Evolutionary conservation across 2,329 filamentous ascomycete genomes (phyloP), one percentile per base, ranked within the genome.

Genomic region (Hypoxylon sp.): DNA sequence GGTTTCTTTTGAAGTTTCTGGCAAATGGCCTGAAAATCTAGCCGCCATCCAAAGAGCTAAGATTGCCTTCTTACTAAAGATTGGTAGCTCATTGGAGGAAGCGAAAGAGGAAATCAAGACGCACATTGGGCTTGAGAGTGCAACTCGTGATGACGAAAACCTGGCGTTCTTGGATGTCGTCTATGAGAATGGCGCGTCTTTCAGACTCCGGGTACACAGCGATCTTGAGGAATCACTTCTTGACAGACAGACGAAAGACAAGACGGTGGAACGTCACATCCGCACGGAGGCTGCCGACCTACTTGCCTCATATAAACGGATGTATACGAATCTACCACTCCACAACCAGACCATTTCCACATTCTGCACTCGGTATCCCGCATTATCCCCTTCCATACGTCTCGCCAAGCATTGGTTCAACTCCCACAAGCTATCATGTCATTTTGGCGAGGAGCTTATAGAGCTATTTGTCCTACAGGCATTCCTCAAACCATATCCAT

Each of bases 21-120:
- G 90, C 49, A 91, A 93, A 72, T 99, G 96, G 96, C 96, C 96
- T 0, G 94, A 98, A 76, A 93, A 97, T 75, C 81, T 98, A 7
- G 88, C 88, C 2, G 94, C 95, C 4, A 97, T 98, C 61, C 96
- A 99, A 78, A 89, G 94, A 75, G 94, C 94, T 11, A 99, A 99
- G 80, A 87, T 97, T 41, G 96, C 97, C 2, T 97, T 99, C 76
- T 84, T 96, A 3, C 81, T 98, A 2, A 88, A 90, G 73, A 89
- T 97, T 62, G 89, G 90, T 53, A 89, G 90, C 56, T 85, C 93
- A 2, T 82, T 99, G 1, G 85, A 87, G 60, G 85, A 87, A 17
- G 80, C 84, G 2, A 87, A 90, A 25, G 83, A 86, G 7, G 85
- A 83, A 45, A 84, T 93, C 43, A 87, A 83, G 28, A 89, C 90